Evolutionary conservation across 2,329 filamentous ascomycete species (phyloP), one percentile per base, ranked within the genome.

Genomic region (Plenodomus lindquistii): DNA sequence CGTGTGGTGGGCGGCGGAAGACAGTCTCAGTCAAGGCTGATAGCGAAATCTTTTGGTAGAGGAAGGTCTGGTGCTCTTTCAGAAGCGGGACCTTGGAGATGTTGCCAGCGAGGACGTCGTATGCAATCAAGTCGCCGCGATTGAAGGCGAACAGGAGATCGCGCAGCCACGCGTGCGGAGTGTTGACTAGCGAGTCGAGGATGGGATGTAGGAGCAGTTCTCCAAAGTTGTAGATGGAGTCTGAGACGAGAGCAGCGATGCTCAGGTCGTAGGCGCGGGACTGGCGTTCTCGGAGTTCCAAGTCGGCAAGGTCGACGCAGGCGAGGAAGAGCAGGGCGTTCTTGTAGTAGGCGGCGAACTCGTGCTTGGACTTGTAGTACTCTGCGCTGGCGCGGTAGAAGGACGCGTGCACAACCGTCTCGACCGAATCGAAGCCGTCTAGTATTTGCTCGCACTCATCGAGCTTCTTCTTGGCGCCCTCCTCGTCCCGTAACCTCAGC

Each of bases 71-170:
- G 76, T 97, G 89, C 66, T 89, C 81, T 62, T 86, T 81, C 10
- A 99, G 85, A 22, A 97, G 83, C 29, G 84, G 77, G 74, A 96
- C 90, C 62, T 89, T 88, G 53, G 83, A 80, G 63, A 97, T 87
- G 75, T 95, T 89, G 53, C 85, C 86, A 10, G 87, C 86, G 36
- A 97, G 82, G 29, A 86, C 82, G 66, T 96, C 90, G 75, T 94
- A 97, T 21, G 91, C 89, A 49, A 82, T 84, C 37, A 99, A 82
- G 68, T 99, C 94, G 61, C 94, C 94, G 39, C 91, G 87, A 79
- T 99, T 99, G 80, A 97, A 99, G 49, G 94, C 92, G 68, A 97
- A 95, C 38, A 99, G 85, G n/a, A 99, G 85, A 37, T 97, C 89
- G 55, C 91, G 89, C 56, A 99, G 83, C 94, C 94, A 99, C 42